Evolutionary conservation across 345 rosid species (phyloP).

Genomic region (Brassica cretica): DNA sequence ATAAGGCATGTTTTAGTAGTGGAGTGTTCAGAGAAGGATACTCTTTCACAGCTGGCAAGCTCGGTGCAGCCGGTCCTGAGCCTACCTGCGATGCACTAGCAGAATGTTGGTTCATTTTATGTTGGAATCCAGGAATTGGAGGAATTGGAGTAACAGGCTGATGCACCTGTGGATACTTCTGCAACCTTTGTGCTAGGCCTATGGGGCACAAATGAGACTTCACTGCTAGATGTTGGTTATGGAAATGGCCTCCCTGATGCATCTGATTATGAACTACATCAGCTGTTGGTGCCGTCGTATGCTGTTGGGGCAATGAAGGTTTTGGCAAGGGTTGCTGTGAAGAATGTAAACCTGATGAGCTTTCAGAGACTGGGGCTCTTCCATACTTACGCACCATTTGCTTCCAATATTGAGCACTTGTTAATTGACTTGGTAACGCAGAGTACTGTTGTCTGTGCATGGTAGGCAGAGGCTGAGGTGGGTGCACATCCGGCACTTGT

Average conservation of each 20-base stretch:
- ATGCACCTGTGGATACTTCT: neutral
- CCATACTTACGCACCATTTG: neutral
- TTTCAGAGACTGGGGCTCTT: neutral
- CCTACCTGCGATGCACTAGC: neutral
- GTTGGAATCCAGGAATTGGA: neutral
- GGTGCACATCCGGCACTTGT: neutral
- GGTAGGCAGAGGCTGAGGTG: neutral
- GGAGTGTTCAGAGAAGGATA: neutral
- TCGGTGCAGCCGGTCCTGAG: neutral
- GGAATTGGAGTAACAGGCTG: neutral
- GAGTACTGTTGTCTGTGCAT: neutral
- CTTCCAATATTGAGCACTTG: neutral
- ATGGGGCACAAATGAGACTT: neutral
- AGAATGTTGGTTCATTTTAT: neutral
- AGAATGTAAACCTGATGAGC: neutral
- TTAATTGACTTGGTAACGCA: neutral
- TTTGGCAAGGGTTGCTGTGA: slow-evolving; percentile 32
- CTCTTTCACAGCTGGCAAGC: neutral
- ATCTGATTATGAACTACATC: neutral
- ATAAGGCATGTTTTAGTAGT: neutral
- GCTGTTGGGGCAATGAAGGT: slow-evolving; percentile 1
- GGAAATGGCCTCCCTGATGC: neutral
- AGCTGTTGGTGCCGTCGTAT: neutral
- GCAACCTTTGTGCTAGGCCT: neutral
- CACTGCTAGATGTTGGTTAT: neutral